A percentile compares a stretch with the other conserved stretches of the same genome.
Conservation (phyloP, 2,329 filamentous ascomycete species). For the Paecilomyces formosus region DNA sequence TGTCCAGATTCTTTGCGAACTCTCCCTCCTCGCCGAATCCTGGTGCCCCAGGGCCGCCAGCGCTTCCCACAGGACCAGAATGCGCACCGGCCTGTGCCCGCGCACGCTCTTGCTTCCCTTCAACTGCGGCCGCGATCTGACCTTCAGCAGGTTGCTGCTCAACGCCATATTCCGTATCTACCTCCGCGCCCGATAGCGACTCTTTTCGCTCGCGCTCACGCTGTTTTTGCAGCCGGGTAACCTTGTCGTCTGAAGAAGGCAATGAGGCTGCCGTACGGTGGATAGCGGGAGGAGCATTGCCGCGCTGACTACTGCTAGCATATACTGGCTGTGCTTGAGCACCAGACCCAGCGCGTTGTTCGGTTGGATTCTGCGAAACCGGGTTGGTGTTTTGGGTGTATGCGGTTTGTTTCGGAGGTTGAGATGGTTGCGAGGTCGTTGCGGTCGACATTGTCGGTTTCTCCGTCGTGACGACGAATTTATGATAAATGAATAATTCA, state of each 20-base stretch:
- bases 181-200: slow-evolving; percentile 13
- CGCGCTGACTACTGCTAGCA: slow-evolving; percentile 10
- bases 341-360: slow-evolving; percentile 4
- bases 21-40: slow-evolving; percentile 24
- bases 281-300: slow-evolving; percentile 16
- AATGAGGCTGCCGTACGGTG: slow-evolving; percentile 18
- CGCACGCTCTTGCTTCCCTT: slow-evolving; percentile 14
- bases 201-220: slow-evolving; percentile 9
- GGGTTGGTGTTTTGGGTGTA: slow-evolving; percentile 27
- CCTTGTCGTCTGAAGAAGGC: slow-evolving; percentile 20
- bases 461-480: neutral
- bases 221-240: slow-evolving; percentile 11
- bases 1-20: slow-evolving; percentile 23
- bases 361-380: slow-evolving; percentile 19
- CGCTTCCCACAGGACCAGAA: slow-evolving; percentile 25
- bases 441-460: slow-evolving; percentile 1
- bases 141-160: slow-evolving; percentile 29
- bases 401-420: slow-evolving; percentile 27
- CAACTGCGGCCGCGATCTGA: slow-evolving; percentile 24
- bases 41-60: slow-evolving; percentile 18
- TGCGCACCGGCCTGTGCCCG: slow-evolving; percentile 26
- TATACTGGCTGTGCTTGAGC: neutral
- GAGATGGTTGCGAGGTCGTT: slow-evolving; percentile 12
- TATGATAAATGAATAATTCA: neutral
- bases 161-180: slow-evolving; percentile 28